Base-by-base conservation (phyloP, 257 asterid genomes). In the Salvia splendens region DNA sequence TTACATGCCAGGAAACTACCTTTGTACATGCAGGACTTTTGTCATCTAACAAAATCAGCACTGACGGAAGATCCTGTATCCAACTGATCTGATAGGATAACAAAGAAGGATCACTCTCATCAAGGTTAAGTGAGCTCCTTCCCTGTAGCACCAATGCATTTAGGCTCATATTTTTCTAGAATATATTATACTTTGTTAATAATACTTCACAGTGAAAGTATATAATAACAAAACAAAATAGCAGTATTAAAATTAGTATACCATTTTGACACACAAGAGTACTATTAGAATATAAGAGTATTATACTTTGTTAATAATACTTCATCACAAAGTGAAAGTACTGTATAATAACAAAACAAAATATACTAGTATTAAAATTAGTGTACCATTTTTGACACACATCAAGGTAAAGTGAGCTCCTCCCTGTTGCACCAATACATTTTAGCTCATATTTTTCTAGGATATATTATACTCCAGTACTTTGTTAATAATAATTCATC, bases 11-110 rank as follows among this genome's bases (percentile, higher is more conserved):
- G 66, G 64, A 61, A 79, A 40, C 66, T 75, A 93, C 99, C 99
- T 90, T 82, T 55, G 95, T 75, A 72, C 81, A 78, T 56, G 50
- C 47, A 43, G 91, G 92, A 46, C 62, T 80, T 73, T 84, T 85
- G 73, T 82, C 81, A 74, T 83, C 95, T 77, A 93, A 77, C 42
- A 64, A 77, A 53, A 84, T 54, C 51, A 93, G 86, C 83, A 90
- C 73, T 7, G 85, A 71, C 65, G 97, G 95, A 75, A 93, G 89
- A 76, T 80, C 82, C 54, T 74, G 81, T 49, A 89, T 78, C 99
- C 97, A 93, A 30, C 74, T 41, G 12, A 78, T 79, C 69, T 80
- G 88, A 71, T 79, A 75, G 65, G 75, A 71, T 69, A 82, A 78
- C 46, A 90, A 65, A 71, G 80, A 67, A 61, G 94, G 82, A 77